These are phyloP conservation scores for Trichosporon ovoides DNA, from an alignment of 1,284 basidiomycete genomes.

Conservation along the genomic window DNA sequence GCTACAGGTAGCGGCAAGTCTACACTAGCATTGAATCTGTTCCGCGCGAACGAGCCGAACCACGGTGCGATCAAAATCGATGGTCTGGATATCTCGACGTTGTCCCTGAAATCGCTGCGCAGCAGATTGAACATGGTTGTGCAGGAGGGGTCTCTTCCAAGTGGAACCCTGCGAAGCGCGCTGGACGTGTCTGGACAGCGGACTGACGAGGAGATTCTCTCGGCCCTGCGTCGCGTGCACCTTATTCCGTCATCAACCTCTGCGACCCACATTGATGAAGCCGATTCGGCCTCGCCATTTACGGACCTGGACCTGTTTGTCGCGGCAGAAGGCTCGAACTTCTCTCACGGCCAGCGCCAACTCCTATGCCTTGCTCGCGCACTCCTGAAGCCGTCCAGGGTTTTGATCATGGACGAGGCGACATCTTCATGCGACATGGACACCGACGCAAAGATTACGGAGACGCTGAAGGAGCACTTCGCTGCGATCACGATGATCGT, in stretches of 20 bases:
- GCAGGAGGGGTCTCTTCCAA: conserved; percentile 42
- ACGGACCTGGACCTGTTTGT: conserved; percentile 55
- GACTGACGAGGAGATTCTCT: conserved; percentile 55
- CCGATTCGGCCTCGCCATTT: conserved; percentile 49
- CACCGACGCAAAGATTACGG: conserved; percentile 63
- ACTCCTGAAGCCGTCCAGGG: conserved; percentile 62
- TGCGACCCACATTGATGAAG: conserved; percentile 50
- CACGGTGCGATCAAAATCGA: conserved; percentile 66
- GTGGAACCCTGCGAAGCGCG: conserved; percentile 62
- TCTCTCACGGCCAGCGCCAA: conserved; percentile 71
- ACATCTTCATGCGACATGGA: conserved; percentile 69
- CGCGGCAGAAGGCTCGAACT: conserved; percentile 57
- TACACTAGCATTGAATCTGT: conserved; percentile 62
- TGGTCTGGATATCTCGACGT: conserved; percentile 57
- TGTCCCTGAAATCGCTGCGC: conserved; percentile 59
- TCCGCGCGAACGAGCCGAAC: conserved; percentile 64
- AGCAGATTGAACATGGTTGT: conserved; percentile 58
- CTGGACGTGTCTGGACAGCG: conserved; percentile 51
- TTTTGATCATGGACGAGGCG: conserved; percentile 62
- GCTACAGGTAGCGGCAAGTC: conserved; percentile 64
- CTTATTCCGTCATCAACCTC: conserved; percentile 31
- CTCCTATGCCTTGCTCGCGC: conserved; percentile 67
- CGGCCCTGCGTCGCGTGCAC: conserved; percentile 57
- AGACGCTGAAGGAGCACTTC: conserved; percentile 68
- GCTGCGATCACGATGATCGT: conserved; percentile 60